Evolutionary conservation across 768 basidiomycete genomes (phyloP).

Genomic region (Nidularia sp.): DNA sequence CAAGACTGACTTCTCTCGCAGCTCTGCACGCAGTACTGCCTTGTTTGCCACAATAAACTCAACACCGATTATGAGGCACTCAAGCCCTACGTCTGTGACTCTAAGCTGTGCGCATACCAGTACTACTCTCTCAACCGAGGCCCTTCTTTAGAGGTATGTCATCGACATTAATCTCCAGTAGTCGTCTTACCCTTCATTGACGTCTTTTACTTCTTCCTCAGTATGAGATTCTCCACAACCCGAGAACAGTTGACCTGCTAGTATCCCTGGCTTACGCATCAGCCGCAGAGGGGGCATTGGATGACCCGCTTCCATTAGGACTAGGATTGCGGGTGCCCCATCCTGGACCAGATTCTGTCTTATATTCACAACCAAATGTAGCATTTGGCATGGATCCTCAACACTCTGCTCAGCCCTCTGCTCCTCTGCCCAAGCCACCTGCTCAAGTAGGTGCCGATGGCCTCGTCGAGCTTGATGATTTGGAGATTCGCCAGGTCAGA

Average conservation of each 20-base stretch:
- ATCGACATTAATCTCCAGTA: not conserved
- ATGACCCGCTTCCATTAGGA: slow-evolving; percentile 58
- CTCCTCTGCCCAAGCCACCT: too few species aligned
- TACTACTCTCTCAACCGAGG: slow-evolving; percentile 64
- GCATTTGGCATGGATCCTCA: too few species aligned
- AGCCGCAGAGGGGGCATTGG: slow-evolving; percentile 47
- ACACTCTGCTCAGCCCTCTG: too few species aligned
- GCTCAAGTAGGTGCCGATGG: slow-evolving; percentile 23
- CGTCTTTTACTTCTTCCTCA: slow-evolving; percentile 14
- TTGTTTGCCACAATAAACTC: slow-evolving; percentile 69
- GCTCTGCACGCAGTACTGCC: slow-evolving; percentile 67
- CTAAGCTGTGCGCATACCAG: slow-evolving; percentile 64
- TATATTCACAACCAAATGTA: too few species aligned
- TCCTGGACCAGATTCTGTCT: slow-evolving; percentile 11
- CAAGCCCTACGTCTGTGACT: slow-evolving; percentile 72
- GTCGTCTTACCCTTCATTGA: not conserved
- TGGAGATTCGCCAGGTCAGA: slow-evolving; percentile 30
- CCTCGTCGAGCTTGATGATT: slow-evolving; percentile 49
- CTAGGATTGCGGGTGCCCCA: slow-evolving; percentile 52
- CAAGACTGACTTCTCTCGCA: slow-evolving; percentile 13
- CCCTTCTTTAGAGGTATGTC: slow-evolving; percentile 57
- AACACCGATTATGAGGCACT: slow-evolving; percentile 50
- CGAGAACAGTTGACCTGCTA: slow-evolving; percentile 62
- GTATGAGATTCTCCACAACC: slow-evolving; percentile 70
- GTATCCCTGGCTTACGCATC: slow-evolving; percentile 59